These are phyloP conservation scores for Aspergillus sp. DNA, from an alignment of 2,329 filamentous ascomycete species.

Conservation along the genomic window DNA sequence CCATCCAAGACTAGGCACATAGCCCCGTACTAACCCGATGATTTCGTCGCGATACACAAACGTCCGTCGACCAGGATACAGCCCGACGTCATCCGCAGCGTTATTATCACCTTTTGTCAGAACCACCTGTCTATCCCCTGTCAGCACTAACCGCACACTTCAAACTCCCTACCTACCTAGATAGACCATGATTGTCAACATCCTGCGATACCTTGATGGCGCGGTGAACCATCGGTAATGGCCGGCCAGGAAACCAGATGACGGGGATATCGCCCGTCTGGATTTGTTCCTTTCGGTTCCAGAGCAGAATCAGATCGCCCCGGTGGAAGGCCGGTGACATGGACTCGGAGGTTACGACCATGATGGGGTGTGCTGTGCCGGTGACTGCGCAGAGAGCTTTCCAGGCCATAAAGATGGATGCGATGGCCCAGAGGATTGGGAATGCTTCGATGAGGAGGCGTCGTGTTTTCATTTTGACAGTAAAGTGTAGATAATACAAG, in stretches of 20 bases:
- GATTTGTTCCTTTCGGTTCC: constrained; percentile 3
- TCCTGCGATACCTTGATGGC: constrained; percentile 6
- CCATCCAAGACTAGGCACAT: constrained; percentile 13
- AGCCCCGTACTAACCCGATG: constrained; percentile 16
- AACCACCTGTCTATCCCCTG: constrained; percentile 11
- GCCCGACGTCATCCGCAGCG: constrained; percentile 10
- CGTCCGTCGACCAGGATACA: constrained; percentile 12
- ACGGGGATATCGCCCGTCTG: constrained; percentile 10
- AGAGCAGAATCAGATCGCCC: constrained; percentile 8
- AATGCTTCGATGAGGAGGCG: no score
- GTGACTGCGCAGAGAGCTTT: neutral
- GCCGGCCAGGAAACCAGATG: constrained; percentile 7
- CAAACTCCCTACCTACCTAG: neutral
- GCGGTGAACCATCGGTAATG: constrained; percentile 11
- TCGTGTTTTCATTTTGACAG: no score
- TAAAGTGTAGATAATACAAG: no score
- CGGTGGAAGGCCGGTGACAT: constrained; percentile 5
- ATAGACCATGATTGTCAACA: neutral
- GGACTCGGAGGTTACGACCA: constrained; percentile 6
- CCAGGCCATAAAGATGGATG: neutral
- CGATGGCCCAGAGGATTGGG: neutral
- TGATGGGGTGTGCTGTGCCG: constrained; percentile 1
- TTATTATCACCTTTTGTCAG: constrained; percentile 22
- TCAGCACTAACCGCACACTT: neutral
- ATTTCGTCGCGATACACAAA: constrained; percentile 14